Conservation (phyloP, 805 yeast species). For the Yamadazyma scolyti region DNA sequence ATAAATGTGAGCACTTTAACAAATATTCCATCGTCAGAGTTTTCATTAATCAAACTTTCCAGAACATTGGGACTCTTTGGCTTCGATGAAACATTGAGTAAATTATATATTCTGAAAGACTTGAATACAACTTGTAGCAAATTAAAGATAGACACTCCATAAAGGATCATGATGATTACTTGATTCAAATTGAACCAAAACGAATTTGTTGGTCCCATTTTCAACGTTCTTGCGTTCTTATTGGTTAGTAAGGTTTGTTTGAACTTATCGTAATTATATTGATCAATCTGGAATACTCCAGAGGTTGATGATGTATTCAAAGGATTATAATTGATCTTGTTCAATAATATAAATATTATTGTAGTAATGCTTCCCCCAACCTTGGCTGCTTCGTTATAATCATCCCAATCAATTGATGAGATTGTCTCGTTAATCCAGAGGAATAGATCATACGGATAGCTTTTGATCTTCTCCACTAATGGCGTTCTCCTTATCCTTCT, state of each 20-base stretch:
- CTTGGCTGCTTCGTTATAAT: slow-evolving; percentile 24
- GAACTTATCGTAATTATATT: slow-evolving; percentile 29
- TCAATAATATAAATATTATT: slow-evolving; percentile 9
- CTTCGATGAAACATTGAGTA: slow-evolving; percentile 24
- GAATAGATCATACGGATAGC: slow-evolving; percentile 35
- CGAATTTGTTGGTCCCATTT: slow-evolving; percentile 3
- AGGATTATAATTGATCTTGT: slow-evolving; percentile 23
- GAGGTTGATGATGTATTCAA: slow-evolving; percentile 26
- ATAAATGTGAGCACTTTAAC: neutral
- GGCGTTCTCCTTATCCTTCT: slow-evolving; percentile 13
- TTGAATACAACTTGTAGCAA: slow-evolving; percentile 8
- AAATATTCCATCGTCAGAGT: neutral
- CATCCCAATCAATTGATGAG: slow-evolving; percentile 42
- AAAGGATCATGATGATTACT: slow-evolving; percentile 6
- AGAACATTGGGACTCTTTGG: slow-evolving; percentile 22
- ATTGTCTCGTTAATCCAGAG: slow-evolving; percentile 33
- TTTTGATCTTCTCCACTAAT: slow-evolving; percentile 18
- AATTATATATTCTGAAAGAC: slow-evolving; percentile 25
- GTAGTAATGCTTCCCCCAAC: slow-evolving; percentile 20
- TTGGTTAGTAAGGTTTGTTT: slow-evolving; percentile 10
- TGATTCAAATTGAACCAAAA: slow-evolving; percentile 2
- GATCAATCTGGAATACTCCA: slow-evolving; percentile 31
- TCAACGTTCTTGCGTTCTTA: neutral
- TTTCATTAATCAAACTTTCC: slow-evolving; percentile 9
- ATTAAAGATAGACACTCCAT: slow-evolving; percentile 14